Base-by-base conservation (phyloP, 2,329 filamentous ascomycete genomes). In the Ophiocordyceps unilateralis region DNA sequence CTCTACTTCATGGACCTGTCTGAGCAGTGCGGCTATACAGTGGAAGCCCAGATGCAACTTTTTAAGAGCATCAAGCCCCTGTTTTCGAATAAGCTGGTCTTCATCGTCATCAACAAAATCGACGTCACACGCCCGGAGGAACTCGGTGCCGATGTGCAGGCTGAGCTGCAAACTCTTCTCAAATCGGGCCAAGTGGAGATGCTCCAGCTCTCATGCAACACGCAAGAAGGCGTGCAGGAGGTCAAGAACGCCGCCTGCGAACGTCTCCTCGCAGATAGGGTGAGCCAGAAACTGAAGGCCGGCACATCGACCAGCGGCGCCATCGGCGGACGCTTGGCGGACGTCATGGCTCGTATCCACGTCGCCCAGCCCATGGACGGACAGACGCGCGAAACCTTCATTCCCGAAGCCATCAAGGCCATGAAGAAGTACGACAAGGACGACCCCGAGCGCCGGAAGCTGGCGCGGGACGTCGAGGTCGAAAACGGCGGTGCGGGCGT, bases 1-100 rank as follows among this genome's bases (percentile, higher is more conserved):
- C 70, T 96, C 46, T 96, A 96, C 65, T 96, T 96, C 59, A 94
- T 96, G 84, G 89, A 96, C 69, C 70, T 95, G 47, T 93, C 84
- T 20, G 89, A 95, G 69, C 86, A 94, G 69, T 95, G 88, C 54
- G 91, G 91, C 45, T 98, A 95, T 68, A 85, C 86, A 3, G 84
- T 98, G 17, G 72, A 80, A 49, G 87, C 88, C 8, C 91, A 98
- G 67, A 89, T 95, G 60, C 81, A 87, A 53, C 78, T 98, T 15
- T 98, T 95, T 74, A 80, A 86, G 69, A 93, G 83, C 62, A 94
- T 96, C 64, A 93, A 93, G 68, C 91, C 91, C 26, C 72, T 98
- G 20, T 98, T 98, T 60, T 81, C 87, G 43, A 95, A 96, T 69
- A 96, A 96, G 69, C 74, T 96, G 41, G 89, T 96, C 39, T 96